These are phyloP conservation scores for Suhomyces chickasaworum DNA, from an alignment of 1,139 yeast species.

Conservation along the genomic window DNA sequence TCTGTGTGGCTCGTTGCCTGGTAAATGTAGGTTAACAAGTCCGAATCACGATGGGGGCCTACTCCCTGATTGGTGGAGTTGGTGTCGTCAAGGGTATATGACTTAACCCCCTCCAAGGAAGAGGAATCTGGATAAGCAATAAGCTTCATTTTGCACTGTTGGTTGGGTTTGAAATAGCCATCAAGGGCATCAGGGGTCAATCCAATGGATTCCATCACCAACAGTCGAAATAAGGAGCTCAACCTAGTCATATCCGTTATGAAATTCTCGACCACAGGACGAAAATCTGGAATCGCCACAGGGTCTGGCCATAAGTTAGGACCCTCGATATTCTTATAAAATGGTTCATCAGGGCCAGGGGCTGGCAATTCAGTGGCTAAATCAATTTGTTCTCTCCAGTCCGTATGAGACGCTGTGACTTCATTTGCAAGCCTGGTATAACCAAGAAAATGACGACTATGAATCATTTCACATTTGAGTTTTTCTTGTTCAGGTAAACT, in stretches of 20 bases:
- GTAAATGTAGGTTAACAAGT: constrained; percentile 59
- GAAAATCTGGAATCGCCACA: constrained; percentile 50
- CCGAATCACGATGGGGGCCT: constrained; percentile 76
- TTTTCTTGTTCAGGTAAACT: constrained; percentile 55
- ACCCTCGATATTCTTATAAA: constrained; percentile 62
- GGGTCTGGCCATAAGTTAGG: constrained; percentile 65
- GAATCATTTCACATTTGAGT: constrained; percentile 56
- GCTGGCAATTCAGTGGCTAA: constrained; percentile 61
- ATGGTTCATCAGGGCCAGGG: constrained; percentile 47
- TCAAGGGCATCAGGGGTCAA: constrained; percentile 48
- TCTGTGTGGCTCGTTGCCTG: constrained; percentile 53
- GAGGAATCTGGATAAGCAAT: constrained; percentile 51
- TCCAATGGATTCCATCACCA: constrained; percentile 59
- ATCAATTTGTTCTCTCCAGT: constrained; percentile 71
- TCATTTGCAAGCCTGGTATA: constrained; percentile 69
- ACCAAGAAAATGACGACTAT: constrained; percentile 68
- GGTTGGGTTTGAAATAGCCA: constrained; percentile 51
- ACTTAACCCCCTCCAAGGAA: constrained; percentile 31
- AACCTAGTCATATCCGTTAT: constrained; percentile 51
- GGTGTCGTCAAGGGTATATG: constrained; percentile 40
- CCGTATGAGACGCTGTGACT: constrained; percentile 59
- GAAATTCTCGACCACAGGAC: constrained; percentile 46
- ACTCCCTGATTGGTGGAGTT: constrained; percentile 60
- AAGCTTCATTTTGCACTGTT: constrained; percentile 57
- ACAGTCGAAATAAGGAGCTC: constrained; percentile 42